Conservation (phyloP, 306 rosid species). For the Trifolium repens region DNA sequence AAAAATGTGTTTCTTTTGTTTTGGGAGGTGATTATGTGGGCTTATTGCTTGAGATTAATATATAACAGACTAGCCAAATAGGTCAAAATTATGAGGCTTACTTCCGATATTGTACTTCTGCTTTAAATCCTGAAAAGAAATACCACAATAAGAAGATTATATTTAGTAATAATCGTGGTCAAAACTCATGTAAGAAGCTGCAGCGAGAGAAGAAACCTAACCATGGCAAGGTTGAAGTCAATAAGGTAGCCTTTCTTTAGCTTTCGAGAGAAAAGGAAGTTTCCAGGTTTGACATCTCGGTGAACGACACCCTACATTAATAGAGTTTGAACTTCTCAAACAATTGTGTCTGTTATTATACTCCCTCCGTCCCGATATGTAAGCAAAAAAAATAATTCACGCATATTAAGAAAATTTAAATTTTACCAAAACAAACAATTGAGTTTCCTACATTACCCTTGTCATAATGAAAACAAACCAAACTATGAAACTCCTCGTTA, state of each 20-base stretch:
- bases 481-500: no score
- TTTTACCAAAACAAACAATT: no score
- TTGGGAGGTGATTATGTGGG: conserved; percentile 4
- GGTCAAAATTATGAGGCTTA: conserved; percentile 46
- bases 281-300: conserved; percentile 94
- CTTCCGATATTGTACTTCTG: conserved; percentile 57
- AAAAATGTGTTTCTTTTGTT: conserved; percentile 11
- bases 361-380: no score
- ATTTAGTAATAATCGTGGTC: conserved; percentile 5
- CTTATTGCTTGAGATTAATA: conserved; percentile 18
- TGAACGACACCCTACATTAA: conserved; percentile 72
- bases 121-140: conserved; percentile 59
- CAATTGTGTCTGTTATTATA: not conserved
- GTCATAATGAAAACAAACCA: no score
- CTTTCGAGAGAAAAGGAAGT: conserved; percentile 82
- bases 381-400: no score
- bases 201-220: conserved; percentile 46
- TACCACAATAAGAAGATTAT: conserved; percentile 30
- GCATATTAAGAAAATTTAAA: no score
- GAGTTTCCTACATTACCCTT: no score
- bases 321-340: conserved; percentile 31
- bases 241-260: conserved; percentile 80
- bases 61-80: conserved; percentile 18
- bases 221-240: conserved; percentile 93
- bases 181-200: conserved; percentile 28